These are phyloP conservation scores for Umbilicus rupestris DNA, from an alignment of 164 flowering plant species.

Conservation along the genomic window DNA sequence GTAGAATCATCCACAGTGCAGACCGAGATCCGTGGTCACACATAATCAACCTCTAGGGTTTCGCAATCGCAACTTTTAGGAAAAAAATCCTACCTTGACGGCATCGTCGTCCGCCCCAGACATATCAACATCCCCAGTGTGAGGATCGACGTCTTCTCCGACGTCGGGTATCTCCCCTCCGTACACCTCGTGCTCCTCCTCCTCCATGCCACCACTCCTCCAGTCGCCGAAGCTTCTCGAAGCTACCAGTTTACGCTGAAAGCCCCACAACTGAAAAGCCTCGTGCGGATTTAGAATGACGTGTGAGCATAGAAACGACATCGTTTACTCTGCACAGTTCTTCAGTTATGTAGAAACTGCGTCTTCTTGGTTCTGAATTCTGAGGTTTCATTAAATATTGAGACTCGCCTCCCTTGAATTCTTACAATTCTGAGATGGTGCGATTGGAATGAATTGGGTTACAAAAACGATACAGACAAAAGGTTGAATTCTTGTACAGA, in stretches of 20 bases:
- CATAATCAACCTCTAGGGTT: conserved; percentile 13
- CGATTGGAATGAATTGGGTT: no score
- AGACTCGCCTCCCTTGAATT: neutral
- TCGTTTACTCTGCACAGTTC: neutral
- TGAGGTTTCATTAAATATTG: neutral
- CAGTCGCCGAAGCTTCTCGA: neutral
- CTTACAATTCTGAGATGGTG: no score
- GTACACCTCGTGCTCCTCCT: conserved; percentile 83
- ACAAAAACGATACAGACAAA: no score
- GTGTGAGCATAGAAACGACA: neutral
- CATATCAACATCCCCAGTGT: conserved; percentile 56
- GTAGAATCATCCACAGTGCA: neutral
- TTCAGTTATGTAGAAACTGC: no score
- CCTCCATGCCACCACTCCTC: conserved; percentile 34
- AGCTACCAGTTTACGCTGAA: neutral
- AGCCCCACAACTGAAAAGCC: neutral
- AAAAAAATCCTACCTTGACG: conserved; percentile 39
- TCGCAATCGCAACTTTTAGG: neutral
- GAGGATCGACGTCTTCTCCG: conserved; percentile 41
- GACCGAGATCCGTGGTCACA: neutral
- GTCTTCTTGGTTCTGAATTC: neutral
- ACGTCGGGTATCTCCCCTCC: conserved; percentile 81
- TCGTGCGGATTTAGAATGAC: neutral
- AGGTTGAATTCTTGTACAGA: neutral
- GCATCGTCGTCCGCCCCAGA: conserved; percentile 64